Conservation (phyloP, 2,329 filamentous ascomycete genomes). For the Claviceps pusilla region DNA sequence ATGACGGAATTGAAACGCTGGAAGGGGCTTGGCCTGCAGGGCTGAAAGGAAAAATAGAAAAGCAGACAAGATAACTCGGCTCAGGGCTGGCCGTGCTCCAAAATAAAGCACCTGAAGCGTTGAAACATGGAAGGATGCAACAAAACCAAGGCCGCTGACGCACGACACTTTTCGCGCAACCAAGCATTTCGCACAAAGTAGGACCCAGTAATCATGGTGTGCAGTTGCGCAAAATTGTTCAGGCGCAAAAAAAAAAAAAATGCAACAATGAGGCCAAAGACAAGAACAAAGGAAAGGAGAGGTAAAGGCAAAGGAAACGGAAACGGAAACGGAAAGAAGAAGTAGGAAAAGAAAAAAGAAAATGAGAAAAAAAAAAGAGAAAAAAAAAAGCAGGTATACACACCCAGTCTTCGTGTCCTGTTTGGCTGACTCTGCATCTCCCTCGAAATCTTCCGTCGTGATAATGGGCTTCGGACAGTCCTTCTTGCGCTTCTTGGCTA, state of each 20-base stretch:
- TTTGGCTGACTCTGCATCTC: background rate
- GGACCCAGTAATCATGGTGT: background rate
- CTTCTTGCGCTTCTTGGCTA: slow-evolving; percentile 58
- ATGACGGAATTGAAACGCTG: background rate
- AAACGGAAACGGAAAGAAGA: too few relatives aligned
- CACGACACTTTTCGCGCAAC: background rate
- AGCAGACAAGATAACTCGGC: background rate
- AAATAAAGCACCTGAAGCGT: background rate
- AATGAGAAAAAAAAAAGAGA: background rate
- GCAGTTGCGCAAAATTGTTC: background rate
- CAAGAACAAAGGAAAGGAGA: background rate
- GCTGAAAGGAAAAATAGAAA: background rate
- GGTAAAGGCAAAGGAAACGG: too few relatives aligned
- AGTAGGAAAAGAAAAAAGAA: background rate
- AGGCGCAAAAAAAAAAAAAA: too few relatives aligned
- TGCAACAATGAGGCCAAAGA: background rate
- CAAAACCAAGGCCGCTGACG: background rate
- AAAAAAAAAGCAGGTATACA: slow-evolving; percentile 11
- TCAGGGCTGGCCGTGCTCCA: background rate
- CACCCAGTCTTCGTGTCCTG: slow-evolving; percentile 23
- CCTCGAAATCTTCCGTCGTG: slow-evolving; percentile 39
- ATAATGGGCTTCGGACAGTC: slow-evolving; percentile 61
- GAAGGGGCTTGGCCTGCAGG: background rate
- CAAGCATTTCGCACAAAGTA: background rate
- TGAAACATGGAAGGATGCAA: background rate